Evolutionary conservation across 2,329 filamentous ascomycete genomes (phyloP).

Genomic region (Stagonosporopsis rhizophila): DNA sequence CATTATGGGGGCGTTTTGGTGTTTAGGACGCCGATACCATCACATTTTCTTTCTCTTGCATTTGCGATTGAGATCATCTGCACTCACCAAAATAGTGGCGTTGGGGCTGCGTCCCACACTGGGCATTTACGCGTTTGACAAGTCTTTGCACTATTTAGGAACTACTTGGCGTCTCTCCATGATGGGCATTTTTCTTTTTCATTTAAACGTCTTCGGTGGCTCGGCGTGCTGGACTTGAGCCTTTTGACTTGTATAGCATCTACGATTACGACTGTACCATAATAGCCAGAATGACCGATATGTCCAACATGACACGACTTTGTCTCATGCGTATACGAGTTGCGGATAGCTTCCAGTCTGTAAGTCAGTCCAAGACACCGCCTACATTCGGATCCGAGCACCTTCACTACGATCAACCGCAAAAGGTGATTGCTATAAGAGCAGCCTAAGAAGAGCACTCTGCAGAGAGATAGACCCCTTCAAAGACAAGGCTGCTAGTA

Average conservation of each 20-base stretch:
- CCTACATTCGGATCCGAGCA: neutral
- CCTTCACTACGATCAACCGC: neutral
- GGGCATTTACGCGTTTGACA: slow-evolving; percentile 9
- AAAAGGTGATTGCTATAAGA: neutral
- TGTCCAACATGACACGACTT: neutral
- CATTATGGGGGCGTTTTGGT: slow-evolving; percentile 16
- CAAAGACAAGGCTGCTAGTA: neutral
- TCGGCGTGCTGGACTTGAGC: neutral
- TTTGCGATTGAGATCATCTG: slow-evolving; percentile 14
- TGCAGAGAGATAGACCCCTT: no score
- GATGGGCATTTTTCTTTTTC: slow-evolving; percentile 9
- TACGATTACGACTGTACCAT: slow-evolving; percentile 22
- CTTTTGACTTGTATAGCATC: neutral
- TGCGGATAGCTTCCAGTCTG: neutral
- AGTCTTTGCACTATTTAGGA: slow-evolving; percentile 10
- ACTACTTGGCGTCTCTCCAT: slow-evolving; percentile 2
- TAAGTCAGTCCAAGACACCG: neutral
- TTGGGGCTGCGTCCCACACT: slow-evolving; percentile 3
- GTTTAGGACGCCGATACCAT: slow-evolving; percentile 19
- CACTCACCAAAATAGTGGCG: slow-evolving; percentile 10
- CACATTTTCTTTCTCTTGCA: slow-evolving; percentile 16
- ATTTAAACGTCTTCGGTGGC: slow-evolving; percentile 2
- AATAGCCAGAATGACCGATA: neutral
- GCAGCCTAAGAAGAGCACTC: neutral
- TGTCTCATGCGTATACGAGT: neutral